Conservation (phyloP, 2,329 filamentous ascomycete genomes). For the Sordariomycetes sp. region DNA sequence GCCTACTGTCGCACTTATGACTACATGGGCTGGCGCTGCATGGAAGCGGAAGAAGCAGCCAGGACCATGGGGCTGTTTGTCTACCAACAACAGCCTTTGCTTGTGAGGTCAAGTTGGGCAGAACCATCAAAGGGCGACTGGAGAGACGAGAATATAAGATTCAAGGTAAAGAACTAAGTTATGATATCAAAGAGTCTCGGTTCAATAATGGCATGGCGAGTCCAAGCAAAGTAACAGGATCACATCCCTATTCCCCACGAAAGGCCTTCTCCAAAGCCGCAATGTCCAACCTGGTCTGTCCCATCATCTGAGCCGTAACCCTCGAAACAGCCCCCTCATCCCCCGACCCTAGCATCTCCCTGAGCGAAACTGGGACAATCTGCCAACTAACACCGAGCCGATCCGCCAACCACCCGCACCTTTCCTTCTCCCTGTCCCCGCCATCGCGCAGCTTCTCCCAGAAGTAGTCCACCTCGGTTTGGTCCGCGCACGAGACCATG, state of each 20-base stretch:
- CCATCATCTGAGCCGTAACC: conserved; percentile 21
- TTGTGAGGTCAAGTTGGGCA: no score
- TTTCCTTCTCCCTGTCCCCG: conserved; percentile 19
- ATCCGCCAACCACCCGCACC: conserved; percentile 31
- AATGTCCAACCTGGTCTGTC: conserved; percentile 29
- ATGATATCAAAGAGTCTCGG: no score
- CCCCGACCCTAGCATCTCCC: conserved; percentile 17
- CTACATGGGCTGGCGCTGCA: no score
- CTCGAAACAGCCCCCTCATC: conserved; percentile 19
- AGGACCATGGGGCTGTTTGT: no score
- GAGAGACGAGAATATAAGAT: no score
- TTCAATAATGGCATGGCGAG: no score
- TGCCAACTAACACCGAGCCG: conserved; percentile 33
- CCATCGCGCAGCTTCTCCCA: conserved; percentile 27
- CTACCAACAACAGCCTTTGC: no score
- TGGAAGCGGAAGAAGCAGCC: no score
- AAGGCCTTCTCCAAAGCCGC: conserved; percentile 19
- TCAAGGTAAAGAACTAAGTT: no score
- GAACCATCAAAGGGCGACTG: no score
- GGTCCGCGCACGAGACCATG: conserved; percentile 27
- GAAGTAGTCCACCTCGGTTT: conserved; percentile 32
- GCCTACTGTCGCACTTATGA: no score
- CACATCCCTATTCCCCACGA: background rate
- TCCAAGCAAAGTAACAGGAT: no score
- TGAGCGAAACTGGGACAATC: conserved; percentile 23